These are phyloP conservation scores for Jackrogersella multiformis DNA, from an alignment of 495 filamentous ascomycete genomes.

Conservation along the genomic window DNA sequence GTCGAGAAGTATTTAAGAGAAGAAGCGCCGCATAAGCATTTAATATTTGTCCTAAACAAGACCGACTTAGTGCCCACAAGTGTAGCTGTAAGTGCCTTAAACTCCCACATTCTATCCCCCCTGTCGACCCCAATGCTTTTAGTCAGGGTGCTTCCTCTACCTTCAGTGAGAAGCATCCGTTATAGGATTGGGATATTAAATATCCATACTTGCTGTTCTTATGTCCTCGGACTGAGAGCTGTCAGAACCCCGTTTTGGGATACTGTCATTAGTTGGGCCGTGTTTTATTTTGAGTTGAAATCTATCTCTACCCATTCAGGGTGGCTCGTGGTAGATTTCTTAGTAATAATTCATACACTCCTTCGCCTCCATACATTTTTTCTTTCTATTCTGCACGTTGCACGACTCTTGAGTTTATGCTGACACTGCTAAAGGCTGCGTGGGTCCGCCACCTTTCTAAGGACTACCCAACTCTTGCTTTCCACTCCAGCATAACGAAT, in stretches of 20 bases:
- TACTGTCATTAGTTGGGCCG: constrained; percentile 73
- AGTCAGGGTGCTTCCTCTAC: constrained; percentile 86
- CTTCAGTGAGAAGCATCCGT: constrained; percentile 83
- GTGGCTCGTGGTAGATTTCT: constrained; percentile 78
- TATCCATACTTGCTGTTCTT: constrained; percentile 72
- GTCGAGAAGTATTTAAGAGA: constrained; percentile 93
- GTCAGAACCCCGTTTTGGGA: constrained; percentile 86
- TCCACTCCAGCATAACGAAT: constrained; percentile 92
- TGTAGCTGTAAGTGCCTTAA: constrained; percentile 81
- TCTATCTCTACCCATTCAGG: constrained; percentile 58
- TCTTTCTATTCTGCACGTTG: constrained; percentile 12
- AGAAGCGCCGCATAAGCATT: constrained; percentile 94
- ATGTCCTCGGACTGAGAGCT: constrained; percentile 66
- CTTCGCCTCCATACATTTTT: too few relatives aligned
- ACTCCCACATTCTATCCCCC: constrained; percentile 27
- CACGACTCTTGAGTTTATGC: constrained; percentile 4
- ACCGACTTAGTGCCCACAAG: constrained; percentile 93
- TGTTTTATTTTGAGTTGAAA: constrained; percentile 88
- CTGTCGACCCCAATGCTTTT: constrained; percentile 72
- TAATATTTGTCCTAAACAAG: constrained; percentile 94
- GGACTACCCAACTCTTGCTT: constrained; percentile 91
- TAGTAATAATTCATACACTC: constrained; percentile 99
- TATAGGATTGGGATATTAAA: constrained; percentile 97
- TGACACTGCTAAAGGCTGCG: constrained; percentile 67
- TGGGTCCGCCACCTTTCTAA: constrained; percentile 85